Base-by-base conservation (phyloP, 768 basidiomycete genomes). In the Russula sp. region DNA sequence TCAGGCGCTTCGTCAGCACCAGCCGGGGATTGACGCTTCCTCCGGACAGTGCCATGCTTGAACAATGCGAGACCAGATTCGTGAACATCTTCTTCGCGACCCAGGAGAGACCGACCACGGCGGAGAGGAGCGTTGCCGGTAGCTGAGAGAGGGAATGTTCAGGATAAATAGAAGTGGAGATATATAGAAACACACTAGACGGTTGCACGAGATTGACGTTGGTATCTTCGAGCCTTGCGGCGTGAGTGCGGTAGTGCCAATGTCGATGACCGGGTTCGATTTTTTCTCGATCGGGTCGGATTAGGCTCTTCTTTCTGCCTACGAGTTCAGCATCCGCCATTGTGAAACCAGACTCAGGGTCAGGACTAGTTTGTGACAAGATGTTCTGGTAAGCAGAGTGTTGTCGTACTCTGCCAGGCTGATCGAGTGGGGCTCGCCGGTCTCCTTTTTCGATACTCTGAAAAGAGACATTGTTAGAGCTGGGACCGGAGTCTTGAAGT, bases 51-150 rank as follows among this genome's bases (percentile, higher is more conserved):
- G 7, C 86, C 84, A 43, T 93, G 85, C 70, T 90, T 94, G 78
- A 98, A 95, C 59, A 96, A 79, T n/a, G 88, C 83, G 43, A 98
- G 79, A 22, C 95, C 95, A 2, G 93, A 92, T 73, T 98, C 94
- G 58, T 88, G 88, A 18, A 87, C 80, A 67, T 95, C 94, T 70
- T 97, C 83, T 68, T 98, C 97, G 58, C 97, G 81, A 8, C 78
- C 95, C 11, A 99, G 83, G 32, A 99, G 78, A 5, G 94, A 97
- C 68, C 85, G 88, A 18, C 97, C 97, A 50, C 97, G 83, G 14
- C 93, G 83, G 9, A 97, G 77, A 3, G 69, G 91, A 62, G 80
- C 82, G 69, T 93, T 93, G 0, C 93, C 93, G 13, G 93, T 95
- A 7, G 83, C 86, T 87, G 67, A 22, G 46, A 25, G 20, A 20